Conservation (phyloP, 73 alveolate species). For the Paramecium octaurelia region DNA sequence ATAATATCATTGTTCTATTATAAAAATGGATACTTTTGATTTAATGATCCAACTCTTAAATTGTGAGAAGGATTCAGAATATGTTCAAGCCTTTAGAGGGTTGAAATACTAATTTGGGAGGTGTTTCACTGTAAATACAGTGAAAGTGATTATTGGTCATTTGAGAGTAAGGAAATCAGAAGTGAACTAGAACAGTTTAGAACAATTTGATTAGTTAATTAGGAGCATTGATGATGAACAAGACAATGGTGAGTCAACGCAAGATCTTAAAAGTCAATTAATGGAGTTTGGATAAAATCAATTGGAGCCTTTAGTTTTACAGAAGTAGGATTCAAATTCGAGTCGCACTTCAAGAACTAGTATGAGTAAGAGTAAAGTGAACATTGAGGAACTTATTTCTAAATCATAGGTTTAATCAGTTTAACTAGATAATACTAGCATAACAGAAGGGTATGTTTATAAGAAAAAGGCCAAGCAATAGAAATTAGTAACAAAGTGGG, state of each 20-base stretch:
- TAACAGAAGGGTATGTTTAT: neutral
- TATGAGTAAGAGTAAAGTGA: neutral
- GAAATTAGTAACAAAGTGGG: neutral
- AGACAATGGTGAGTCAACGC: neutral
- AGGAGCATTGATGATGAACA: neutral
- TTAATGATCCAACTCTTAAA: neutral
- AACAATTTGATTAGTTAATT: neutral
- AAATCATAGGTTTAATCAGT: neutral
- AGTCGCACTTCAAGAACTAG: neutral
- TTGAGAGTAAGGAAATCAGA: neutral
- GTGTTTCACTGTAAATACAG: neutral
- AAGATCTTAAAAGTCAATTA: neutral
- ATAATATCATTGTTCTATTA: neutral
- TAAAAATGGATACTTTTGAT: neutral
- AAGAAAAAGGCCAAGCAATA: neutral
- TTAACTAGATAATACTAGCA: neutral
- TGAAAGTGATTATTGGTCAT: neutral
- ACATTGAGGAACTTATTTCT: neutral
- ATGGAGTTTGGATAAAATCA: neutral
- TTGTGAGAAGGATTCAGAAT: neutral
- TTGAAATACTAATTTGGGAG: neutral
- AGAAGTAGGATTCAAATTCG: neutral
- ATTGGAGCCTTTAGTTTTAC: neutral
- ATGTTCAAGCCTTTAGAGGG: neutral
- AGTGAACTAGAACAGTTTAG: neutral